Percentiles rank a stretch among this genome's conserved stretches.
Evolutionary conservation across 352 stramenopile genomes (phyloP).

Genomic region (Phytophthora citrophthora): DNA sequence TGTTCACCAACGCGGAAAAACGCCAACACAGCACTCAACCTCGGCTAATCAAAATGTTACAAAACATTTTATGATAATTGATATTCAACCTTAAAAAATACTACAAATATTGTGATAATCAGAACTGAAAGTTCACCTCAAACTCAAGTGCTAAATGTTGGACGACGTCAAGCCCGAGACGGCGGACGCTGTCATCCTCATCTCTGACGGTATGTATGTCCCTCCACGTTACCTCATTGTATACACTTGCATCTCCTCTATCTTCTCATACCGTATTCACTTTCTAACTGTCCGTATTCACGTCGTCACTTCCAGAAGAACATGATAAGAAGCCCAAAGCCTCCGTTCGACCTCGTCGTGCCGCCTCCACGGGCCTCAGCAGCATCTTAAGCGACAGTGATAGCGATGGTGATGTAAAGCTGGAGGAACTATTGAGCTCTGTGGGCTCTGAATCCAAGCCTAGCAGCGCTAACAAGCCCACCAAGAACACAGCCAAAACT

Average conservation of each 20-base stretch:
- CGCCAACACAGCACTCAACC: conserved; percentile 22
- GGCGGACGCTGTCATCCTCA: conserved; percentile 43
- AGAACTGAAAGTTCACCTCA: neutral
- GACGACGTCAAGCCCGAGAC: conserved; percentile 29
- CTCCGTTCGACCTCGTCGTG: conserved; percentile 10
- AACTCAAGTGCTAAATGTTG: conserved; percentile 10
- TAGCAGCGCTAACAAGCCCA: conserved; percentile 8
- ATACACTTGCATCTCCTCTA: neutral
- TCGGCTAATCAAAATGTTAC: conserved; percentile 6
- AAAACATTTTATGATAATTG: too few species aligned
- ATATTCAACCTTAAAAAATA: too few species aligned
- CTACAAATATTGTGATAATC: conserved; percentile 1
- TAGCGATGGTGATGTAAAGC: conserved; percentile 40
- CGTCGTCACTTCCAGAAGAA: conserved; percentile 23
- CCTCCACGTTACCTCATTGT: neutral
- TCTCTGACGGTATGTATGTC: conserved; percentile 51
- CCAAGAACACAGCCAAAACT: conserved; percentile 5
- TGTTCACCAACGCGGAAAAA: conserved; percentile 41
- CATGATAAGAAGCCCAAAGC: conserved; percentile 13
- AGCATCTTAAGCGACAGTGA: conserved; percentile 38
- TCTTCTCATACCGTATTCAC: conserved; percentile 1
- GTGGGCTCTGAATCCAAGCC: conserved; percentile 12
- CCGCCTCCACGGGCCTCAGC: conserved; percentile 13
- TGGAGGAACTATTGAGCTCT: conserved; percentile 33
- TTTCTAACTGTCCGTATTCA: conserved; percentile 3